Percentiles rank a stretch among this genome's conserved stretches.
phyloP scores from a whole-genome alignment of 2,329 filamentous ascomycete species.

The Stagonosporopsis vannaccii region DNA sequence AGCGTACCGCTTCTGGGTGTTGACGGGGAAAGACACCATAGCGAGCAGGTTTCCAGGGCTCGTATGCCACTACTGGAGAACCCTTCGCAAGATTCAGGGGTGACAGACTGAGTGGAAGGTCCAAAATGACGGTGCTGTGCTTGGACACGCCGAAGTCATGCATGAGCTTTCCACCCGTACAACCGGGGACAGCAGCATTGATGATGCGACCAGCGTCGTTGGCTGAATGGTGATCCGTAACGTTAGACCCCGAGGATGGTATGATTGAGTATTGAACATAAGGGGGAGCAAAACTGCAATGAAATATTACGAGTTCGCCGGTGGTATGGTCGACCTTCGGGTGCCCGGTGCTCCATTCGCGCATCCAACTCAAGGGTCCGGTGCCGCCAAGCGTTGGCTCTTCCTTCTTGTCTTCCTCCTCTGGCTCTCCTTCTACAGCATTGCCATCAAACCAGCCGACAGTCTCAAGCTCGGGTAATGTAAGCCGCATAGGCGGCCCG shows the following conservation, averaged over 20 bases:
- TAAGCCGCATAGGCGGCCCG: conserved; percentile 71
- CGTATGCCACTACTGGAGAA: conserved; percentile 66
- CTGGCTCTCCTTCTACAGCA: conserved; percentile 60
- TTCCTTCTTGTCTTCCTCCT: conserved; percentile 22
- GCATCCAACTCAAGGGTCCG: conserved; percentile 67
- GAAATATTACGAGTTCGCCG: conserved; percentile 72
- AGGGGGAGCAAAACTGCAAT: conserved; percentile 69
- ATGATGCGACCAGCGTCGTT: conserved; percentile 47
- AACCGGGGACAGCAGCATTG: conserved; percentile 65
- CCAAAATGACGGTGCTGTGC: conserved; percentile 70
- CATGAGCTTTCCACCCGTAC: conserved; percentile 74
- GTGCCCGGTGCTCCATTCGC: conserved; percentile 75
- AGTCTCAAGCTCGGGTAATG: conserved; percentile 69
- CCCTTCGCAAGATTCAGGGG: conserved; percentile 67
- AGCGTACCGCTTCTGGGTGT: conserved; percentile 63
- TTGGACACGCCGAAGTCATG: conserved; percentile 76
- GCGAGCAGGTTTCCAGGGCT: conserved; percentile 64
- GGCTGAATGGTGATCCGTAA: background rate
- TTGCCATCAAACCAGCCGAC: conserved; percentile 74
- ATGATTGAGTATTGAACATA: conserved; percentile 73
- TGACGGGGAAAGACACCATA: conserved; percentile 74
- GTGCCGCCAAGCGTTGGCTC: conserved; percentile 59
- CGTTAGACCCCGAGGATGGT: conserved; percentile 40
- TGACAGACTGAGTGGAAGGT: conserved; percentile 71
- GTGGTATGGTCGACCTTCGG: conserved; percentile 71